Evolutionary conservation across 2,329 filamentous ascomycete genomes (phyloP).

Genomic region (Aureobasidium mangrovei): DNA sequence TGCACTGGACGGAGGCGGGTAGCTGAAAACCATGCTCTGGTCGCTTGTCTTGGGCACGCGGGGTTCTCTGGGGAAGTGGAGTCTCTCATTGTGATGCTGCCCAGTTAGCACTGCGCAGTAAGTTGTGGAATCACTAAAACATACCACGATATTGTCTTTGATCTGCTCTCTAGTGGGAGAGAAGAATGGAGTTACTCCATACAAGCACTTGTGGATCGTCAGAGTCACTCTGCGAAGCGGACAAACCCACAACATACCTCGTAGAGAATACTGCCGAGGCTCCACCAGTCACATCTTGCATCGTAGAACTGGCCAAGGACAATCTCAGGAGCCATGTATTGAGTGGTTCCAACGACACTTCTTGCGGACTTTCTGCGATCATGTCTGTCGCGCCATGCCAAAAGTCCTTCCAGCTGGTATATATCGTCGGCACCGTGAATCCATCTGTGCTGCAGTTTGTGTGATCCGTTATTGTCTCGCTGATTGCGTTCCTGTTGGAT

Average conservation of each 20-base stretch:
- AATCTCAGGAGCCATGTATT: constrained; percentile 97
- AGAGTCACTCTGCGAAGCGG: not conserved
- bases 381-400: constrained; percentile 37
- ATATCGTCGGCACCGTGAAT: constrained; percentile 16
- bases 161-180: constrained; percentile 73
- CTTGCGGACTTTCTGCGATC: constrained; percentile 62
- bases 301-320: constrained; percentile 76
- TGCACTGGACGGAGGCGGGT: too few species aligned
- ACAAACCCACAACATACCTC: constrained; percentile 43
- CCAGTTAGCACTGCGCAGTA: not conserved
- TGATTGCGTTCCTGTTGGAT: constrained; percentile 38
- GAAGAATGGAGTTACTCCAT: constrained; percentile 83
- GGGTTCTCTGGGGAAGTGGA: constrained; percentile 55
- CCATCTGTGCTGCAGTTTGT: constrained; percentile 18
- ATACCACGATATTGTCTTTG: constrained; percentile 73
- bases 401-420: constrained; percentile 21
- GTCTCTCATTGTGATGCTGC: constrained; percentile 59
- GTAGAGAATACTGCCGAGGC: constrained; percentile 85
- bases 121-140: constrained; percentile 22
- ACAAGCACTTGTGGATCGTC: constrained; percentile 56
- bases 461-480: constrained; percentile 15
- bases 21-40: too few species aligned
- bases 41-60: not conserved
- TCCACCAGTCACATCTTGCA: constrained; percentile 94
- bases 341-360: constrained; percentile 88